These are phyloP conservation scores for Aotearoamyces nothofagi DNA, from an alignment of 2,329 filamentous ascomycete species.

Conservation along the genomic window DNA sequence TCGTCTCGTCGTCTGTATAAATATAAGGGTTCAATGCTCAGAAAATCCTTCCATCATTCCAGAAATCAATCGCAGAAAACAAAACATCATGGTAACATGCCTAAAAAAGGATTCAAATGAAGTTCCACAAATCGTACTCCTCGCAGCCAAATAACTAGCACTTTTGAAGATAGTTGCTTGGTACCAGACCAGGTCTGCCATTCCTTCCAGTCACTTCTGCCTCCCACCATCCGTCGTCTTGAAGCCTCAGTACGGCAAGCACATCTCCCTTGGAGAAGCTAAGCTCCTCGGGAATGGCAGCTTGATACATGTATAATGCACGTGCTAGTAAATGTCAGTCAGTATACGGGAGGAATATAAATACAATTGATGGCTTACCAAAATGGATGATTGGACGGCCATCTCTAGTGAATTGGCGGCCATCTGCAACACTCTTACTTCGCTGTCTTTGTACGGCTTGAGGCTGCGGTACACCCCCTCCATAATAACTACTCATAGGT, in stretches of 20 bases:
- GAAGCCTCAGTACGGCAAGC: slow-evolving; percentile 72
- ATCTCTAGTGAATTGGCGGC: slow-evolving; percentile 68
- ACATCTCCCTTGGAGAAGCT: slow-evolving; percentile 87
- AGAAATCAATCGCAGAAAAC: no score
- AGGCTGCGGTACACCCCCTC: slow-evolving; percentile 21
- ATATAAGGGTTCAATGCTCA: no score
- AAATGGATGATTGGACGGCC: slow-evolving; percentile 83
- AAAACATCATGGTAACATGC: no score
- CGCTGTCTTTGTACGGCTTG: slow-evolving; percentile 28
- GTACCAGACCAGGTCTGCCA: slow-evolving; percentile 44
- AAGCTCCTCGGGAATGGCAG: slow-evolving; percentile 89
- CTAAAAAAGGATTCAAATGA: no score
- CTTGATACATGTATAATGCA: slow-evolving; percentile 85
- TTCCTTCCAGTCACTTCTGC: slow-evolving; percentile 69
- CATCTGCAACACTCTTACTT: slow-evolving; percentile 79
- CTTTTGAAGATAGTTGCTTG: slow-evolving; percentile 47
- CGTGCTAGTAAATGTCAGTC: no score
- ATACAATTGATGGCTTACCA: slow-evolving; percentile 74
- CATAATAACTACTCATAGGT: slow-evolving; percentile 39
- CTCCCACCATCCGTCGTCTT: slow-evolving; percentile 99
- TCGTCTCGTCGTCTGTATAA: no score
- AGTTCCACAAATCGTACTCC: no score
- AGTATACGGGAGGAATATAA: no score
- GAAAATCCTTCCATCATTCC: no score
- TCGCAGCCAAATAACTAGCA: no score